phyloP scores from a whole-genome alignment of 78 protist species.

The Corallochytrium limacisporum region DNA sequence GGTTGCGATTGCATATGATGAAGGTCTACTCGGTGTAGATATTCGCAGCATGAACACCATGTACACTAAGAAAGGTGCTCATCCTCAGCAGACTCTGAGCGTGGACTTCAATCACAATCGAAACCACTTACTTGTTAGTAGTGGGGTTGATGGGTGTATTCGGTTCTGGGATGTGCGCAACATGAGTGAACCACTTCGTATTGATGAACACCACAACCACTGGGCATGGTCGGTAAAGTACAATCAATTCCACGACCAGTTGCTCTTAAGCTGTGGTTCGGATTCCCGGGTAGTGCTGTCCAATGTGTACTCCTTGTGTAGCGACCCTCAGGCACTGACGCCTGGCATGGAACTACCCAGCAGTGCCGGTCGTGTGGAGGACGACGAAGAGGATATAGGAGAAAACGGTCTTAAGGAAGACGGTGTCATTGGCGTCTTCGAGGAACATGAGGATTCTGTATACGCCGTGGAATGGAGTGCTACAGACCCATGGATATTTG shows the following conservation, averaged over 20 bases:
- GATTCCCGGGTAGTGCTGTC: slow-evolving; percentile 35
- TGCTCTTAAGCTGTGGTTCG: slow-evolving; percentile 26
- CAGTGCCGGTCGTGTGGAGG: not conserved
- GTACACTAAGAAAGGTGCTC: too few relatives aligned
- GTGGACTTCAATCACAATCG: slow-evolving; percentile 30
- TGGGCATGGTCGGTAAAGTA: slow-evolving; percentile 15
- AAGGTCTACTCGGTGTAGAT: too few relatives aligned
- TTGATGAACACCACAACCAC: not conserved
- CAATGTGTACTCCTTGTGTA: not conserved
- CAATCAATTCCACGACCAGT: slow-evolving; percentile 39
- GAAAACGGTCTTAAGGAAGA: not conserved
- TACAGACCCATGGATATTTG: slow-evolving; percentile 27
- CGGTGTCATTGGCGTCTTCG: not conserved
- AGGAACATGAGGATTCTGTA: slow-evolving; percentile 37
- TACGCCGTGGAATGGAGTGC: slow-evolving; percentile 36
- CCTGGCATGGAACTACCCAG: too few relatives aligned
- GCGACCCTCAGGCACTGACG: not conserved
- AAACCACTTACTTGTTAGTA: not conserved
- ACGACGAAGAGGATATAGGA: not conserved
- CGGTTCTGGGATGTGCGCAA: slow-evolving; percentile 39
- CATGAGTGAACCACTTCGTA: not conserved
- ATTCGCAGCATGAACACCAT: too few relatives aligned
- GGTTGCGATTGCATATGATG: too few relatives aligned
- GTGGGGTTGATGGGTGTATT: slow-evolving; percentile 27
- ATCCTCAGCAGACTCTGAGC: too few relatives aligned